These are phyloP conservation scores for Silene uniflora DNA, from an alignment of 148 eudicot species.

Conservation along the genomic window DNA sequence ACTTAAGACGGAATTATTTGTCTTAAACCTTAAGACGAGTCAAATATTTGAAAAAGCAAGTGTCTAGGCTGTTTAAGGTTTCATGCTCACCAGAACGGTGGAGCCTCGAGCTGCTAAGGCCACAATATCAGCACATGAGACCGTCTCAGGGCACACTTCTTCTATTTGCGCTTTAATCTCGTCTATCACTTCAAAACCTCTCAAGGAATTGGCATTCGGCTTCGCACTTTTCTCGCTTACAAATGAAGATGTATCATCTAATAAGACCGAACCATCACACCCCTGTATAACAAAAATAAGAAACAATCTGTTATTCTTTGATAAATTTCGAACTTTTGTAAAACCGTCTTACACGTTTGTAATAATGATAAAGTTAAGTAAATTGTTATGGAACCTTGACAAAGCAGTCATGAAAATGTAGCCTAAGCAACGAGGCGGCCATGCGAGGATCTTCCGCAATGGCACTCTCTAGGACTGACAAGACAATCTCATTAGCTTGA, in stretches of 20 bases:
- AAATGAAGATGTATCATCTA: constrained; percentile 53
- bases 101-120: constrained; percentile 88
- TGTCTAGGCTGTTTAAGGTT: neutral
- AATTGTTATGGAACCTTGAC: constrained; percentile 48
- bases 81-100: constrained; percentile 53
- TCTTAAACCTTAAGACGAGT: too few species aligned
- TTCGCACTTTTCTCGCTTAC: constrained; percentile 65
- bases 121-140: constrained; percentile 88
- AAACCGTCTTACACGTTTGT: neutral
- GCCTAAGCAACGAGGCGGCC: constrained; percentile 87
- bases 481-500: constrained; percentile 73
- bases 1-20: too few species aligned
- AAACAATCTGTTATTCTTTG: neutral
- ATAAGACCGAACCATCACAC: constrained; percentile 76
- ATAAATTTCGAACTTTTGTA: neutral
- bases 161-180: constrained; percentile 79
- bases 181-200: constrained; percentile 85
- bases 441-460: constrained; percentile 68
- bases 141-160: constrained; percentile 72
- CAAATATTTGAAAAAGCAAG: too few species aligned
- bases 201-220: constrained; percentile 70
- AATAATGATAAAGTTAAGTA: neutral
- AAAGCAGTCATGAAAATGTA: constrained; percentile 91
- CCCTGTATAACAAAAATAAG: constrained; percentile 40
- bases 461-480: constrained; percentile 60